Evolutionary conservation across 805 yeast genomes (phyloP).

Genomic region (Saturnispora sekii): DNA sequence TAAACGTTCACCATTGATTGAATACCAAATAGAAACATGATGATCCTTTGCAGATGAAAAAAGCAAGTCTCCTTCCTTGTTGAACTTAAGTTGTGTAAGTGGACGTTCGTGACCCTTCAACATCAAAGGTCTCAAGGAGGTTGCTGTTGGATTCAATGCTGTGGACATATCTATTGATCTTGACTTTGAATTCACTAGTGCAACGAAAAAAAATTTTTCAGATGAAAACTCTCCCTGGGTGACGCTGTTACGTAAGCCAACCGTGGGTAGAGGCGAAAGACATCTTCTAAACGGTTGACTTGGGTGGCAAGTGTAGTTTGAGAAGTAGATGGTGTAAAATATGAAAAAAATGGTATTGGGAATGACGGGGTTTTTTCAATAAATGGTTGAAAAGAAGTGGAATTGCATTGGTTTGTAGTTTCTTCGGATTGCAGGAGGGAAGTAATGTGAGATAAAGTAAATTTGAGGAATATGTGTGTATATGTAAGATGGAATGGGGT

Average conservation of each 20-base stretch:
- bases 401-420: too few relatives aligned
- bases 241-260: not conserved
- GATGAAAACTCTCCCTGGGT: not conserved
- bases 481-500: too few relatives aligned
- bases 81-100: constrained; percentile 89
- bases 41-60: constrained; percentile 89
- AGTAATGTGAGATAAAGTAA: too few relatives aligned
- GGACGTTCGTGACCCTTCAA: constrained; percentile 97
- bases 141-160: constrained; percentile 5
- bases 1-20: constrained; percentile 91
- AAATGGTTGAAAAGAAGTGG: too few relatives aligned
- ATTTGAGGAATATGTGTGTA: too few relatives aligned
- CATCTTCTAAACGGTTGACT: too few relatives aligned
- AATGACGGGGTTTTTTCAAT: too few relatives aligned
- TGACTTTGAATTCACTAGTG: not conserved
- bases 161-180: constrained; percentile 5
- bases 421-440: too few relatives aligned
- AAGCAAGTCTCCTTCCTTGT: constrained; percentile 89
- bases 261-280: not conserved
- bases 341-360: too few relatives aligned
- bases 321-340: too few relatives aligned
- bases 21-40: constrained; percentile 85
- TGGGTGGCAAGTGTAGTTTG: too few relatives aligned
- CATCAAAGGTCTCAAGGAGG: constrained; percentile 54
- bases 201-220: not conserved